Percentiles rank a stretch among this genome's conserved stretches.
Conservation (phyloP, 306 rosid species). For the Canavalia gladiata region DNA sequence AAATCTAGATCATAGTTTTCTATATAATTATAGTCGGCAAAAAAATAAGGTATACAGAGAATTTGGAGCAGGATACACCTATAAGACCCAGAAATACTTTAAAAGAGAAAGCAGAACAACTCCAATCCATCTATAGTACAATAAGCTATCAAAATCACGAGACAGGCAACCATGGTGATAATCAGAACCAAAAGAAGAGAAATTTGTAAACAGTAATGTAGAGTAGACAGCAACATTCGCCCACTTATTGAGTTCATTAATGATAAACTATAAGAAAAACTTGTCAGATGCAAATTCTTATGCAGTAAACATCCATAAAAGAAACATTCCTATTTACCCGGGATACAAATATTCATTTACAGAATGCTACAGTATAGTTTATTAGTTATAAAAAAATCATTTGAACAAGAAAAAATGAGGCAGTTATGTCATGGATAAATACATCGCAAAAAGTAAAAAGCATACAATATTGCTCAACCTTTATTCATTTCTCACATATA, state of each 20-base stretch:
- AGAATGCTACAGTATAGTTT: not conserved
- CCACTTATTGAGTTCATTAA: not conserved
- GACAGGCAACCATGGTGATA: not conserved
- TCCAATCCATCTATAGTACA: not conserved
- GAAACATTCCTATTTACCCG: not conserved
- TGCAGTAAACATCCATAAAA: not conserved
- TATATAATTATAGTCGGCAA: not conserved
- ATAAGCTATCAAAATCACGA: not conserved
- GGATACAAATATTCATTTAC: too few relatives aligned
- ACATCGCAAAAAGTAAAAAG: not conserved
- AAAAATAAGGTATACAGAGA: not conserved
- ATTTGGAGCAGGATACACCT: not conserved
- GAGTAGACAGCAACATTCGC: not conserved
- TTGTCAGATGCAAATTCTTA: not conserved
- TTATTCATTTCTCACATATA: not conserved
- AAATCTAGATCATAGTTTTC: not conserved
- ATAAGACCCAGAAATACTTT: not conserved
- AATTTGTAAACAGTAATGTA: not conserved
- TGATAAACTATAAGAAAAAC: not conserved
- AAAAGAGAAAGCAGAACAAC: not conserved
- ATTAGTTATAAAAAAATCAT: not conserved
- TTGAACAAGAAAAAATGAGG: not conserved
- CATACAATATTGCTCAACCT: not conserved
- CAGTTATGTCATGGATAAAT: not conserved
- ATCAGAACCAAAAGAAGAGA: not conserved